These are phyloP conservation scores for Cryptococcus wingfieldii DNA, from an alignment of 1,284 basidiomycete genomes.

Conservation along the genomic window DNA sequence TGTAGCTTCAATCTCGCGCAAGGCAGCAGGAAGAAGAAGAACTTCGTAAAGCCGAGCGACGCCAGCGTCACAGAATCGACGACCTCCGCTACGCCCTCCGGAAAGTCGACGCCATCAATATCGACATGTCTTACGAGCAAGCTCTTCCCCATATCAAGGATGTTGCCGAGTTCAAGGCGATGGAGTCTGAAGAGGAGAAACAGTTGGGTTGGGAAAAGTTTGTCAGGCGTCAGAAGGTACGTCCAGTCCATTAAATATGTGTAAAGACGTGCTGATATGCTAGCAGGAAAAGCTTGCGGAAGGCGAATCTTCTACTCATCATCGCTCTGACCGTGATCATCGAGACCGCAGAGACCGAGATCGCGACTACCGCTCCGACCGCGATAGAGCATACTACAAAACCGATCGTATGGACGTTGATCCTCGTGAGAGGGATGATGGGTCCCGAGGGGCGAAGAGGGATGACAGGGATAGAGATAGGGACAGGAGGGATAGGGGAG, in stretches of 20 bases:
- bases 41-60: constrained; percentile 72
- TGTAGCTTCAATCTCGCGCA: constrained; percentile 65
- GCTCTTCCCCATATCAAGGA: constrained; percentile 69
- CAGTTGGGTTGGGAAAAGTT: constrained; percentile 77
- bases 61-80: constrained; percentile 81
- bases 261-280: not conserved
- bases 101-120: constrained; percentile 72
- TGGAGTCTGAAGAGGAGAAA: constrained; percentile 70
- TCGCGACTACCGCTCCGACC: constrained; percentile 47
- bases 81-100: constrained; percentile 93
- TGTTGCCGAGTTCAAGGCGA: constrained; percentile 73
- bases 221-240: constrained; percentile 75
- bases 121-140: constrained; percentile 70
- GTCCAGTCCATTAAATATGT: not conserved
- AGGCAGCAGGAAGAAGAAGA: constrained; percentile 73
- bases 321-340: constrained; percentile 44
- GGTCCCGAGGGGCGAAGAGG: constrained; percentile 22
- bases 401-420: constrained; percentile 24
- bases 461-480: constrained; percentile 23
- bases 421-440: constrained; percentile 25
- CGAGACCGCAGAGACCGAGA: constrained; percentile 23
- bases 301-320: constrained; percentile 57
- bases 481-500: constrained; percentile 14
- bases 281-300: constrained; percentile 70
- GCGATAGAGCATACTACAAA: constrained; percentile 7